These are phyloP conservation scores for Abrus pulchellus DNA, from an alignment of 306 rosid genomes.

Conservation along the genomic window DNA sequence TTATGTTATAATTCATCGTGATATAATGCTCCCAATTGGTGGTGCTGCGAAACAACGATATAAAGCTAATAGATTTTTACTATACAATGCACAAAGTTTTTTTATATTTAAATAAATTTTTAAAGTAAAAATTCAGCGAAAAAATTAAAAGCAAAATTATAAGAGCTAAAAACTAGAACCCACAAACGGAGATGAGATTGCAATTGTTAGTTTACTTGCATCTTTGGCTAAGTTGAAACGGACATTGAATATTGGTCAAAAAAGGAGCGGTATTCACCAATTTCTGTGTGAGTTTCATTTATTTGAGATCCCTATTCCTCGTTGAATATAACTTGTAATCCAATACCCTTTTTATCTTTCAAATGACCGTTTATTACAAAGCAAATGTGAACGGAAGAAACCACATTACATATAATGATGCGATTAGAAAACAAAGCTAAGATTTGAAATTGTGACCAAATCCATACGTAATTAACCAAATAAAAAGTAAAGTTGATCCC, in stretches of 20 bases:
- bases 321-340: background rate
- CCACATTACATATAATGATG: background rate
- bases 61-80: no score
- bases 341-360: background rate
- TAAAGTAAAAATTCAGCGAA: no score
- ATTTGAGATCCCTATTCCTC: background rate
- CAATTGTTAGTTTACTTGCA: no score
- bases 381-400: background rate
- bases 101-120: no score
- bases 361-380: background rate
- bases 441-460: constrained; percentile 37
- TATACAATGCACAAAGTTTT: no score
- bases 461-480: background rate
- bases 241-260: background rate
- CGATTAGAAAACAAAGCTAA: background rate
- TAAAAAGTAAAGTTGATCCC: constrained; percentile 20
- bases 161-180: no score
- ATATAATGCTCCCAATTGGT: no score
- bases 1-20: no score
- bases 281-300: background rate
- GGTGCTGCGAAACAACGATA: no score
- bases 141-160: no score
- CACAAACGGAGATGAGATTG: no score
- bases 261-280: background rate
- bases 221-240: background rate